Evolutionary conservation across 2,329 filamentous ascomycete genomes (phyloP).

Genomic region (Botrytis porri): DNA sequence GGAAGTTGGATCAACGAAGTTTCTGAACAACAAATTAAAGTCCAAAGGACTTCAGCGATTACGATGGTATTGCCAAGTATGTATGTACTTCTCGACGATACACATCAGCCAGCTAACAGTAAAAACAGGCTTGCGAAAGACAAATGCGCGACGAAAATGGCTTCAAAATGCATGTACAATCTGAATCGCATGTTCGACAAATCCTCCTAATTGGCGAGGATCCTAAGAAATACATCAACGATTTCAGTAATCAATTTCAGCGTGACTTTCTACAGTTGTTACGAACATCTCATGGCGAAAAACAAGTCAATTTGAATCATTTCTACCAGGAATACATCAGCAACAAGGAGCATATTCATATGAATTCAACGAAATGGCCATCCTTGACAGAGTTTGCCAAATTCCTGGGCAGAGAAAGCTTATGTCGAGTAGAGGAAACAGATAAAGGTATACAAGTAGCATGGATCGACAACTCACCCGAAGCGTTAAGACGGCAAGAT

Average conservation of each 20-base stretch:
- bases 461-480: constrained; percentile 90
- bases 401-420: constrained; percentile 77
- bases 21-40: constrained; percentile 88
- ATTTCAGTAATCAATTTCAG: constrained; percentile 79
- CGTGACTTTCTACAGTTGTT: constrained; percentile 75
- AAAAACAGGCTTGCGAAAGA: constrained; percentile 66
- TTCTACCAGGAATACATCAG: constrained; percentile 95
- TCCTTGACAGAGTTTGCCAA: constrained; percentile 89
- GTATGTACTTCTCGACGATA: background rate
- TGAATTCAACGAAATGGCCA: constrained; percentile 90
- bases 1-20: constrained; percentile 88
- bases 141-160: constrained; percentile 84
- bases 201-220: constrained; percentile 88
- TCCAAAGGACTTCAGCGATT: constrained; percentile 73
- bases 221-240: constrained; percentile 76
- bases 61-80: constrained; percentile 81
- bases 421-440: constrained; percentile 87
- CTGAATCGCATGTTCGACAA: constrained; percentile 83
- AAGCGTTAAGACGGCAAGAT: constrained; percentile 76
- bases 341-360: constrained; percentile 84
- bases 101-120: constrained; percentile 17
- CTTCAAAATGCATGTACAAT: constrained; percentile 89
- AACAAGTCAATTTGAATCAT: constrained; percentile 81
- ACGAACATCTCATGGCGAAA: constrained; percentile 83
- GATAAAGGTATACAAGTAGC: constrained; percentile 81